These are phyloP conservation scores for Athelia psychrophila DNA, from an alignment of 1,284 basidiomycete genomes.

Conservation along the genomic window DNA sequence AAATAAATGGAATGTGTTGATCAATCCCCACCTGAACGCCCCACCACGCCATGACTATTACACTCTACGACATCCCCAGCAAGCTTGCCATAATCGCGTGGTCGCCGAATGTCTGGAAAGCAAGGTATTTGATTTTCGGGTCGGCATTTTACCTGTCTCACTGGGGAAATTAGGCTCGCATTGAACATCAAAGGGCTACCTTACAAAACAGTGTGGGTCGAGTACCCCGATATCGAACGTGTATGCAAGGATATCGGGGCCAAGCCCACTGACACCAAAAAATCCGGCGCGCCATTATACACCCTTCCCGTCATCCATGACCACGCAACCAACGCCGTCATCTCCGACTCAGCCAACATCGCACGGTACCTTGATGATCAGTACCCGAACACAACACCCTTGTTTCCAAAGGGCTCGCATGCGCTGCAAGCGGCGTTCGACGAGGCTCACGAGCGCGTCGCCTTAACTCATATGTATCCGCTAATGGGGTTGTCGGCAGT, in stretches of 20 bases:
- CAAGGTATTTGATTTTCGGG: neutral
- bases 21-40: too few species aligned
- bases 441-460: slow-evolving; percentile 13
- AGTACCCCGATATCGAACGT: neutral
- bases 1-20: too few species aligned
- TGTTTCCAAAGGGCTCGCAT: slow-evolving; percentile 23
- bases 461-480: slow-evolving; percentile 14
- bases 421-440: slow-evolving; percentile 31
- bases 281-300: neutral
- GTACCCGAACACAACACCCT: slow-evolving; percentile 35
- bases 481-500: slow-evolving; percentile 22
- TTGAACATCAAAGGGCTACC: neutral
- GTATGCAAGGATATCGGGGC: neutral
- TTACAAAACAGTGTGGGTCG: neutral
- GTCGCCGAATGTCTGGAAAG: neutral
- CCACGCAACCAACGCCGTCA: neutral
- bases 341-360: slow-evolving; percentile 5
- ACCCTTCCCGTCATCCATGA: slow-evolving; percentile 6
- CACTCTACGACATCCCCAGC: too few species aligned
- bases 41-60: too few species aligned
- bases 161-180: neutral
- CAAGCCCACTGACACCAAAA: neutral
- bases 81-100: neutral
- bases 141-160: neutral
- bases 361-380: slow-evolving; percentile 29